These are phyloP conservation scores for Fusarium nodosum DNA, from an alignment of 2,329 filamentous ascomycete genomes.

Conservation along the genomic window DNA sequence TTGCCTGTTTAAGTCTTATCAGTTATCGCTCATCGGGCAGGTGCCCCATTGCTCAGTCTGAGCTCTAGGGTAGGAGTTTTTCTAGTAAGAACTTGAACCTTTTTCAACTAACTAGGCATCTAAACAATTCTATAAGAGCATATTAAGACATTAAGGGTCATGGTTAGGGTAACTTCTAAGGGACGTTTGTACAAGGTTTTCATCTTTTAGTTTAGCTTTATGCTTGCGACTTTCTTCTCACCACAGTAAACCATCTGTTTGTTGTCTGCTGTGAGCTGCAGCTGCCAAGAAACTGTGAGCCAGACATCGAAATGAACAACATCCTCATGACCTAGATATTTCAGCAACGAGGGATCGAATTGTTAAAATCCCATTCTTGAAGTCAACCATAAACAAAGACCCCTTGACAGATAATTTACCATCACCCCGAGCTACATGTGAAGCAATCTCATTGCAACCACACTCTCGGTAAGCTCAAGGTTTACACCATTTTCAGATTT, in stretches of 20 bases:
- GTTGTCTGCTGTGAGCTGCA: not conserved
- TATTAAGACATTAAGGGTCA: not conserved
- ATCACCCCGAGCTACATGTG: constrained; percentile 27
- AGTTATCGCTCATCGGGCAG: constrained; percentile 1
- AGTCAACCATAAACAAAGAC: constrained; percentile 18
- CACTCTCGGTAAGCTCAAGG: constrained; percentile 6
- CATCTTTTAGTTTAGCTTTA: not conserved
- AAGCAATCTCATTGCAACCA: constrained; percentile 9
- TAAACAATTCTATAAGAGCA: not conserved
- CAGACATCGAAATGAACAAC: not conserved
- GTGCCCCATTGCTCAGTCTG: not conserved
- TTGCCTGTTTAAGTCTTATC: constrained; percentile 18
- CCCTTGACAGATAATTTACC: constrained; percentile 12
- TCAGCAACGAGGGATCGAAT: not conserved
- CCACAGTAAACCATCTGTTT: not conserved
- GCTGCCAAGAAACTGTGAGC: not conserved
- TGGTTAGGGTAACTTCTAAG: not conserved
- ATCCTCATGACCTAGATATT: not conserved
- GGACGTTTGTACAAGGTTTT: not conserved
- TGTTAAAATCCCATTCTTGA: not conserved
- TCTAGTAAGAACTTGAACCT: not conserved
- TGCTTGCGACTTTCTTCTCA: not conserved
- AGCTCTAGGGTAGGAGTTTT: constrained; percentile 12
- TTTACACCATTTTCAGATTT: constrained; percentile 20
- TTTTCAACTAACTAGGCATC: not conserved